A percentile compares a stretch with the other conserved stretches of the same genome.
These are phyloP conservation scores for Thelonectria blattea DNA, from an alignment of 2,329 filamentous ascomycete species.

Conservation along the genomic window DNA sequence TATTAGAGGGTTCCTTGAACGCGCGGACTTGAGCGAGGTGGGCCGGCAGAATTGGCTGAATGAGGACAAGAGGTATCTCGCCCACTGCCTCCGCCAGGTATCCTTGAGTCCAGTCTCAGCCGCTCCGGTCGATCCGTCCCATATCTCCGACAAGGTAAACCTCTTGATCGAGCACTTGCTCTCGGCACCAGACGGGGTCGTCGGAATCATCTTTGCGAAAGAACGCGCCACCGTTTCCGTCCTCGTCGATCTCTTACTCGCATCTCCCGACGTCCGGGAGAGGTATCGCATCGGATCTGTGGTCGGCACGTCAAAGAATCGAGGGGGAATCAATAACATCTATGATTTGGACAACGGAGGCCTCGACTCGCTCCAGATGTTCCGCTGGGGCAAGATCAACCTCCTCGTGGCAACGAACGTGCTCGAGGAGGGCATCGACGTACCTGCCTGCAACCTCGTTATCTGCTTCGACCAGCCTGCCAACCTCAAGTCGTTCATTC, in stretches of 20 bases:
- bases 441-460: conserved; percentile 68
- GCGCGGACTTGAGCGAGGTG: conserved; percentile 24
- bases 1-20: conserved; percentile 44
- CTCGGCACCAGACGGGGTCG: conserved; percentile 47
- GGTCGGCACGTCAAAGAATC: conserved; percentile 57
- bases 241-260: conserved; percentile 61
- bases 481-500: conserved; percentile 64
- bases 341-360: conserved; percentile 45
- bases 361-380: conserved; percentile 49
- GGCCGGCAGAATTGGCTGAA: conserved; percentile 50
- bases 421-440: conserved; percentile 71
- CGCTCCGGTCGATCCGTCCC: conserved; percentile 17
- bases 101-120: conserved; percentile 16
- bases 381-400: conserved; percentile 60
- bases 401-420: conserved; percentile 69
- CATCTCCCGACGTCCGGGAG: conserved; percentile 54
- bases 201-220: conserved; percentile 72
- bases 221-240: conserved; percentile 67
- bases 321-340: conserved; percentile 48
- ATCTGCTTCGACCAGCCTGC: conserved; percentile 60
- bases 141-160: conserved; percentile 63
- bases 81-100: conserved; percentile 51
- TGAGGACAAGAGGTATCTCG: conserved; percentile 63
- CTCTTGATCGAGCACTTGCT: conserved; percentile 60
- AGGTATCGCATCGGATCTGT: conserved; percentile 60